These are phyloP conservation scores for Rubia balearica DNA, from an alignment of 305 asterid genomes.

Conservation along the genomic window DNA sequence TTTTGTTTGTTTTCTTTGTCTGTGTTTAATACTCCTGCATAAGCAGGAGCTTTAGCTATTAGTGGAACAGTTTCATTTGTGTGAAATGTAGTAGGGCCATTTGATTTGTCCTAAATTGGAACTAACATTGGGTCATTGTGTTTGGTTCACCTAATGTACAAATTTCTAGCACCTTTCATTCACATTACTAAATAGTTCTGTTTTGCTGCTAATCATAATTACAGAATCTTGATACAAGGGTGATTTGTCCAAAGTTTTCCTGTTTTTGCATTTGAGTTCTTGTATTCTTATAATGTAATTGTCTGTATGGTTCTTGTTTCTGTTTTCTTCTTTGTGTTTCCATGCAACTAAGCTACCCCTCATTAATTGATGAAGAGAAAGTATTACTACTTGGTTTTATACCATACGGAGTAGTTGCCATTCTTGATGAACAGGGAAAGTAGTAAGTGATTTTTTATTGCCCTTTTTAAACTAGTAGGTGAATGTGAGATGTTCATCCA, in stretches of 20 bases:
- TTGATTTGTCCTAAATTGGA: constrained; percentile 11
- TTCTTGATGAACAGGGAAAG: background rate
- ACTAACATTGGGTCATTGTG: background rate
- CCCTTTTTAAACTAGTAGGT: background rate
- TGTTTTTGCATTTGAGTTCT: background rate
- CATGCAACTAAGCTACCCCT: background rate
- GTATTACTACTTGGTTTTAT: background rate
- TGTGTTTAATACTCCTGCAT: constrained; percentile 6
- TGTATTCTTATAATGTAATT: background rate
- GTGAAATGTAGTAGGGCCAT: constrained; percentile 15
- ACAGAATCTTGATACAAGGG: background rate
- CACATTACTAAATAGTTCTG: background rate
- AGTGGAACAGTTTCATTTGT: constrained; percentile 8
- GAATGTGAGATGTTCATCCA: constrained; percentile 1
- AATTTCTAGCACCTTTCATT: constrained; percentile 5
- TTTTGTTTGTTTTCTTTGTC: constrained; percentile 3
- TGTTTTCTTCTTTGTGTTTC: background rate
- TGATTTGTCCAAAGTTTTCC: background rate
- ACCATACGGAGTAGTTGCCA: background rate
- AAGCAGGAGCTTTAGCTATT: constrained; percentile 3
- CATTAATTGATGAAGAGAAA: background rate
- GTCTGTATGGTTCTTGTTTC: background rate
- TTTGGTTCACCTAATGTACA: constrained; percentile 6
- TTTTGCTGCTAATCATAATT: constrained; percentile 10
- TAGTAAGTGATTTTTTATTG: background rate